A percentile compares a stretch with the other conserved stretches of the same genome.
Evolutionary conservation across 2,329 filamentous ascomycete genomes (phyloP).

Genomic region (Nothopassalora personata): DNA sequence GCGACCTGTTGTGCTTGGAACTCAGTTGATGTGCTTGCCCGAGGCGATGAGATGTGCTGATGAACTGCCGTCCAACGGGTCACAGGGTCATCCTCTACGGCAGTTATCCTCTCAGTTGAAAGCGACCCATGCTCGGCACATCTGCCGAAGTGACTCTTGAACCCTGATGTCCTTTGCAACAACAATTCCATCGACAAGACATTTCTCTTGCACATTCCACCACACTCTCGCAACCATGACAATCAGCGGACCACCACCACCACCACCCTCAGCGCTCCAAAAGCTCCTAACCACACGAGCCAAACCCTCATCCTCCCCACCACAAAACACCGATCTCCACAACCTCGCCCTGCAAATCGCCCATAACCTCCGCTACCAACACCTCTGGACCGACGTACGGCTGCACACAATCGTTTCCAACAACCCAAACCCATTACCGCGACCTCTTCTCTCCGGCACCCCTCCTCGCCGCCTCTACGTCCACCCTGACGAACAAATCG

Average conservation of each 20-base stretch:
- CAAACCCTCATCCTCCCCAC: slow-evolving; percentile 8
- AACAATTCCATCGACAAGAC: background rate
- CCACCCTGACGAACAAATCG: slow-evolving; percentile 77
- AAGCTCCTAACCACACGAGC: slow-evolving; percentile 11
- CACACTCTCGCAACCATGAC: background rate
- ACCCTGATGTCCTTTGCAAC: background rate
- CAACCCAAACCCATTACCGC: slow-evolving; percentile 40
- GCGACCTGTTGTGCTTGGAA: no score
- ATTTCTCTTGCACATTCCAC: background rate
- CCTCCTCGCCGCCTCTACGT: slow-evolving; percentile 69
- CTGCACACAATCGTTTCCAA: slow-evolving; percentile 15
- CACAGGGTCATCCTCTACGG: no score
- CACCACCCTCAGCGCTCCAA: slow-evolving; percentile 19
- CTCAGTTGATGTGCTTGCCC: no score
- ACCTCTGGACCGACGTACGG: slow-evolving; percentile 64
- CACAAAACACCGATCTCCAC: slow-evolving; percentile 26
- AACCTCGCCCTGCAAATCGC: slow-evolving; percentile 57
- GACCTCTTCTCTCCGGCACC: slow-evolving; percentile 65
- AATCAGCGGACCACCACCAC: background rate
- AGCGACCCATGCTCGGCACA: background rate
- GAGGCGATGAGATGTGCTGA: no score
- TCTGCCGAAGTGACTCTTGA: background rate
- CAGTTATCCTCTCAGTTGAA: no score
- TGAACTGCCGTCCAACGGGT: no score
- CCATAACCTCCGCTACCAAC: slow-evolving; percentile 68